Percentiles rank a stretch among this genome's conserved stretches.
phyloP scores from a whole-genome alignment of 345 rosid species.

The Linum usitatissimum region DNA sequence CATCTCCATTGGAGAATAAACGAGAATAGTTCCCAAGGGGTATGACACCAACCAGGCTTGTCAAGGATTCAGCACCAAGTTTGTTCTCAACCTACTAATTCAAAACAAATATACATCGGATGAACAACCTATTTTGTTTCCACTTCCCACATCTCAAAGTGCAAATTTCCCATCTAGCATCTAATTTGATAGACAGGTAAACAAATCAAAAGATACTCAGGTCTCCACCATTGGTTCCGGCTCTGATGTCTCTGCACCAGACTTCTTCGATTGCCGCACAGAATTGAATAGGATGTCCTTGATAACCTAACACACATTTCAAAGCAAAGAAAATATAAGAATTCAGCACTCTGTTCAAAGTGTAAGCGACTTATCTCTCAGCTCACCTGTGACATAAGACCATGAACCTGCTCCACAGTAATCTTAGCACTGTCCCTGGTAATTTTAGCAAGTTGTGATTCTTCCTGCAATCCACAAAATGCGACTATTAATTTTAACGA shows the following conservation, averaged over 20 bases:
- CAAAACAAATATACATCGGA: no score
- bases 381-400: slow-evolving; percentile 95
- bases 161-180: neutral
- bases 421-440: slow-evolving; percentile 95
- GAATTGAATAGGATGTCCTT: slow-evolving; percentile 94
- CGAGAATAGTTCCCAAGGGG: no score
- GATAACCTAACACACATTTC: slow-evolving; percentile 50
- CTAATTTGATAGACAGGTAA: neutral
- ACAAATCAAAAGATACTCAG: slow-evolving; percentile 17
- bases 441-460: slow-evolving; percentile 91
- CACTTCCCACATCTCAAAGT: no score
- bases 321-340: neutral
- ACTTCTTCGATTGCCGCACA: slow-evolving; percentile 46
- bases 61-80: no score
- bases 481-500: neutral
- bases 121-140: no score
- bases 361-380: no score
- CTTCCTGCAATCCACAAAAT: slow-evolving; percentile 51
- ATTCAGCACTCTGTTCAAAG: no score
- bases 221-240: slow-evolving; percentile 97
- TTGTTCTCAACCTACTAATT: no score
- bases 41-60: no score
- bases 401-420: slow-evolving; percentile 96
- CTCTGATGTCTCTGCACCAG: slow-evolving; percentile 39
- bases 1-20: no score